A percentile compares a stretch with the other conserved stretches of the same genome.
Evolutionary conservation across 2,329 filamentous ascomycete genomes (phyloP).

Genomic region (Diaporthe aspalathi): DNA sequence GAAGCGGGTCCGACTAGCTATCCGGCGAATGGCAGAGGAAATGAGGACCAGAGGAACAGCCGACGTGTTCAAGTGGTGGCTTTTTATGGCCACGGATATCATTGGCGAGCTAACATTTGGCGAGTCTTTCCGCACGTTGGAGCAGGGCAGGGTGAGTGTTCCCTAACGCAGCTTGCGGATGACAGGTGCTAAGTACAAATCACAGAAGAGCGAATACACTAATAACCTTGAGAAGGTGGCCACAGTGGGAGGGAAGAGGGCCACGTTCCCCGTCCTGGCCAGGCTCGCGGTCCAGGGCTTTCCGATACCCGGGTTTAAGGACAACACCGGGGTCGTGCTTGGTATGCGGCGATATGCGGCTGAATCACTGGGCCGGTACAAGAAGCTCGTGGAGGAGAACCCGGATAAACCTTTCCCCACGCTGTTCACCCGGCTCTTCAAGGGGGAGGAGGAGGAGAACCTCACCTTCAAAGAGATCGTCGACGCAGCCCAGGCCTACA

Average conservation of each 20-base stretch:
- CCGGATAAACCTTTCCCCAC: slow-evolving; percentile 42
- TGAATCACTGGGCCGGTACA: slow-evolving; percentile 25
- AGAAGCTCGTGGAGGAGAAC: slow-evolving; percentile 20
- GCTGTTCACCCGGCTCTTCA: slow-evolving; percentile 53
- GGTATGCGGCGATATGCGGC: background rate
- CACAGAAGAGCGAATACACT: slow-evolving; percentile 55
- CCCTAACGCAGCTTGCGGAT: background rate
- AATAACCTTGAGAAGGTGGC: slow-evolving; percentile 50
- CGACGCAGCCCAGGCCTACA: slow-evolving; percentile 56
- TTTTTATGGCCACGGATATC: slow-evolving; percentile 64
- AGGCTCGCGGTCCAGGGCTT: slow-evolving; percentile 17
- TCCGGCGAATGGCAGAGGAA: slow-evolving; percentile 59
- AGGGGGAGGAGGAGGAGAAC: slow-evolving; percentile 47
- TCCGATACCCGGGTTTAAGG: slow-evolving; percentile 32
- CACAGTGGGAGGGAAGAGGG: slow-evolving; percentile 42
- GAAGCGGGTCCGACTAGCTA: slow-evolving; percentile 51
- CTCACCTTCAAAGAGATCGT: slow-evolving; percentile 49
- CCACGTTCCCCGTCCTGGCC: slow-evolving; percentile 46
- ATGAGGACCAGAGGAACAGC: slow-evolving; percentile 49
- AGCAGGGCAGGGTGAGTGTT: slow-evolving; percentile 56
- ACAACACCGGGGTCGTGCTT: slow-evolving; percentile 7
- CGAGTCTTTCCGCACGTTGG: slow-evolving; percentile 64
- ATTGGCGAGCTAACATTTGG: slow-evolving; percentile 67
- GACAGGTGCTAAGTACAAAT: background rate
- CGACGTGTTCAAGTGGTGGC: slow-evolving; percentile 65